Evolutionary conservation across 257 asterid species (phyloP).

Genomic region (Solanum ossicruentum): DNA sequence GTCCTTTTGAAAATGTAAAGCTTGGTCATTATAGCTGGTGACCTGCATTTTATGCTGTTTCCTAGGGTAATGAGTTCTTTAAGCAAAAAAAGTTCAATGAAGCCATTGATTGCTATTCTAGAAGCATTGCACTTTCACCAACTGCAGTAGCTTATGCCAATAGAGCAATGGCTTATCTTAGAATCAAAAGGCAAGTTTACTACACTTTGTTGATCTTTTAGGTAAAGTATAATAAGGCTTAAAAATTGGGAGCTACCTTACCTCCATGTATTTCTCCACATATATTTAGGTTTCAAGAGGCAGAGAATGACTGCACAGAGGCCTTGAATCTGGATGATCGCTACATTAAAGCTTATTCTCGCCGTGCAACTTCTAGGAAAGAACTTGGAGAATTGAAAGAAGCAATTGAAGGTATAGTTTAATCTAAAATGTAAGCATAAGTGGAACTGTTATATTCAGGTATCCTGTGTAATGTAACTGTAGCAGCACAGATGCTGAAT

Average conservation of each 20-base stretch:
- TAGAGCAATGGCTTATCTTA: slow-evolving; percentile 93
- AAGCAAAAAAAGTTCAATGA: slow-evolving; percentile 81
- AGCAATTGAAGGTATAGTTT: slow-evolving; percentile 58
- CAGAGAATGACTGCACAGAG: slow-evolving; percentile 87
- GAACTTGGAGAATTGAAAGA: slow-evolving; percentile 90
- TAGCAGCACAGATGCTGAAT: slow-evolving; percentile 66
- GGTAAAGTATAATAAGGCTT: not conserved
- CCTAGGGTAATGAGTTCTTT: slow-evolving; percentile 79
- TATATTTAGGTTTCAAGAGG: slow-evolving; percentile 61
- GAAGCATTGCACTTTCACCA: slow-evolving; percentile 91
- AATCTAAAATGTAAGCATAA: not conserved
- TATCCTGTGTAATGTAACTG: slow-evolving; percentile 11
- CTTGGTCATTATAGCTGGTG: slow-evolving; percentile 1
- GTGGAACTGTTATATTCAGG: not conserved
- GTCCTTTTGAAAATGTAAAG: not conserved
- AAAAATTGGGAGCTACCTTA: not conserved
- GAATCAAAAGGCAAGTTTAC: slow-evolving; percentile 53
- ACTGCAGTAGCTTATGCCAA: slow-evolving; percentile 92
- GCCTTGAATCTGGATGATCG: slow-evolving; percentile 88
- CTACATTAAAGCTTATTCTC: slow-evolving; percentile 91
- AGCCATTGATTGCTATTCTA: slow-evolving; percentile 90
- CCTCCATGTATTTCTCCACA: slow-evolving; percentile 1
- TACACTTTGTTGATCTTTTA: not conserved
- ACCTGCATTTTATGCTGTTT: not conserved
- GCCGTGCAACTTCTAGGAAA: slow-evolving; percentile 85